phyloP scores from a whole-genome alignment of 768 basidiomycete species.

The Wakefieldia striispora region DNA sequence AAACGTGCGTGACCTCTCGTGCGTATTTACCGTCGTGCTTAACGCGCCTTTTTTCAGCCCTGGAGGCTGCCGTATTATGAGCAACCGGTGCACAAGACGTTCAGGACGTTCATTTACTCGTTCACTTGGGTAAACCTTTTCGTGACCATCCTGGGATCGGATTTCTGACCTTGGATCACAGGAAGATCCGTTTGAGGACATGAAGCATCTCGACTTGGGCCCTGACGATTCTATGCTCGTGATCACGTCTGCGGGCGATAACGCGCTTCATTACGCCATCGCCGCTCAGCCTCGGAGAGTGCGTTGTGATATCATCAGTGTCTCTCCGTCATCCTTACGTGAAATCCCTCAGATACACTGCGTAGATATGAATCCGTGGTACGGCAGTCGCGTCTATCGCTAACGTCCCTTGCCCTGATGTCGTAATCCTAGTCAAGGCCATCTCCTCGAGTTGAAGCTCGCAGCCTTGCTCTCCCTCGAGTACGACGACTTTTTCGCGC shows the following conservation, averaged over 20 bases:
- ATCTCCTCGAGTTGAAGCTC: slow-evolving; percentile 76
- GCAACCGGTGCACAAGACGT: slow-evolving; percentile 65
- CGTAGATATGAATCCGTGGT: slow-evolving; percentile 73
- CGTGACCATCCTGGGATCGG: background rate
- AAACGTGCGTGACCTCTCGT: slow-evolving; percentile 33
- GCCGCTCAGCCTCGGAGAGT: slow-evolving; percentile 56
- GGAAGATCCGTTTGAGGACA: slow-evolving; percentile 77
- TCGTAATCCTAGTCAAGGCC: slow-evolving; percentile 52
- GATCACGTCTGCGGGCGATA: slow-evolving; percentile 79
- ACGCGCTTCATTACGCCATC: slow-evolving; percentile 77
- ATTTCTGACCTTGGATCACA: slow-evolving; percentile 18
- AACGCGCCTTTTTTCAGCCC: slow-evolving; percentile 31
- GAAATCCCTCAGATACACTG: slow-evolving; percentile 50
- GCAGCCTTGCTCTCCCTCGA: slow-evolving; percentile 56
- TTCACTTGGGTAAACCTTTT: slow-evolving; percentile 50
- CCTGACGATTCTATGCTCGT: slow-evolving; percentile 65
- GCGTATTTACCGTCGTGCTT: background rate
- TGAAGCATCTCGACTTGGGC: slow-evolving; percentile 58
- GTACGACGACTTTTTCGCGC: slow-evolving; percentile 59
- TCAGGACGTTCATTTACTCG: slow-evolving; percentile 60
- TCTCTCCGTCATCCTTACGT: background rate
- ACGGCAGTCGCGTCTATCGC: background rate
- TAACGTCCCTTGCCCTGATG: background rate
- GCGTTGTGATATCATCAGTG: slow-evolving; percentile 9
- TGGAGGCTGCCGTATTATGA: slow-evolving; percentile 75